Percentiles rank a stretch among this genome's conserved stretches.
Evolutionary conservation across 805 yeast species (phyloP).

Genomic region (Barnettozyma sp.): DNA sequence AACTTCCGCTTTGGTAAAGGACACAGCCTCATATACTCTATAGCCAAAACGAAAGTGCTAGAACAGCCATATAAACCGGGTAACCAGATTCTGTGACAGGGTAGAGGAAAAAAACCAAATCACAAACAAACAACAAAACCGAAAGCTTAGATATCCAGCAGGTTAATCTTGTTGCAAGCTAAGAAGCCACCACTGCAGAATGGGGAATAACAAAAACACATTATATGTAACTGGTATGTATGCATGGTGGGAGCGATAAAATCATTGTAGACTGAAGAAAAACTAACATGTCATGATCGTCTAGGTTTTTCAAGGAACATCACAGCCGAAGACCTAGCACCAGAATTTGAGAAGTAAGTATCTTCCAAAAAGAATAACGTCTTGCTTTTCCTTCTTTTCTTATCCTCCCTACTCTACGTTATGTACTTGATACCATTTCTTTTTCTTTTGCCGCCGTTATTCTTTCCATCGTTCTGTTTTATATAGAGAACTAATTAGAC

Average conservation of each 20-base stretch:
- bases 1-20: too few species aligned
- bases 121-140: too few species aligned
- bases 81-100: too few species aligned
- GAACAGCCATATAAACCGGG: too few species aligned
- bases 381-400: conserved; percentile 4
- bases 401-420: conserved; percentile 2
- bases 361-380: conserved; percentile 4
- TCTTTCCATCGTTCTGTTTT: not conserved
- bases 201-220: conserved; percentile 30
- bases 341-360: conserved; percentile 55
- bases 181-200: conserved; percentile 5
- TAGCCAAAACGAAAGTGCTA: too few species aligned
- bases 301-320: conserved; percentile 43
- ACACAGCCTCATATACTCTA: too few species aligned
- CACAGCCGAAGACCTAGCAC: conserved; percentile 51
- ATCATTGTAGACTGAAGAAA: too few species aligned
- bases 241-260: too few species aligned
- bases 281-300: too few species aligned
- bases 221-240: conserved; percentile 44
- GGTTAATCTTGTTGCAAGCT: too few species aligned
- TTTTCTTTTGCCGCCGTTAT: conserved; percentile 1
- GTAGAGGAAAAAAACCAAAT: not conserved
- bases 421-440: not conserved
- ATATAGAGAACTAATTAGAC: conserved; percentile 6
- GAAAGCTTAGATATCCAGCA: too few species aligned